Base-by-base conservation (phyloP, 495 filamentous ascomycete genomes). In the Xylaria nigripes region DNA sequence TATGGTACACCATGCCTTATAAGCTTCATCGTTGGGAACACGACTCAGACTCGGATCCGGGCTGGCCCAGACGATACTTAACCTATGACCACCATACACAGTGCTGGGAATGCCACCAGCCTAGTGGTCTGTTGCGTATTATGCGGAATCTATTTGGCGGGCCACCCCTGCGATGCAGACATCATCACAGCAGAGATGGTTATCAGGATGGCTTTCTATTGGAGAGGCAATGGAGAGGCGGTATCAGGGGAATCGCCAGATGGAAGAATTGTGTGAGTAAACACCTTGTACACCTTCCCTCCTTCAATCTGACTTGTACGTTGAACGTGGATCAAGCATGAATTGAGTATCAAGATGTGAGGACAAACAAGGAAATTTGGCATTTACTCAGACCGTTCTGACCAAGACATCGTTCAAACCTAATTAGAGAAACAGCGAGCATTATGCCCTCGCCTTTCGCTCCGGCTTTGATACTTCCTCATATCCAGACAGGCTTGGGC, bases 181-280 rank as follows among this genome's bases (percentile, higher is more conserved):
- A 41, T 15, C 36, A 41, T 15, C 12, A 15, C 12, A 19, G 13
- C 5, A 41, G 13, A 19, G 15, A 3, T 3, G 36, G 18, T 15
- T 5, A 41, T 5, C 5, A 15, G 13, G 36, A 15, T 41, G 22
- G 45, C 0, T 63, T n/a, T n/a, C n/a, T n/a, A n/a, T n/a, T n/a
- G n/a, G n/a, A n/a, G n/a, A n/a, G n/a, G n/a, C n/a, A n/a, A n/a
- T n/a, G 57, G 60, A 44, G 44, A 5, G 53, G 50, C 3, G 42
- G 50, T 10, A 27, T 60, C 3, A 30, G 49, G 4, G 62, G 62
- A 34, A 16, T 51, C 0, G 41, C 45, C 29, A 45, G 57, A 32
- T 32, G 57, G 48, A 60, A 51, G 7, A 60, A 51, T 6, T 65
- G 62, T 23, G 60, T 65, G 50, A 50, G 55, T 56, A n/a, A 4